phyloP scores from a whole-genome alignment of 805 yeast genomes.

The Tetrapisispora pingtungensis region DNA sequence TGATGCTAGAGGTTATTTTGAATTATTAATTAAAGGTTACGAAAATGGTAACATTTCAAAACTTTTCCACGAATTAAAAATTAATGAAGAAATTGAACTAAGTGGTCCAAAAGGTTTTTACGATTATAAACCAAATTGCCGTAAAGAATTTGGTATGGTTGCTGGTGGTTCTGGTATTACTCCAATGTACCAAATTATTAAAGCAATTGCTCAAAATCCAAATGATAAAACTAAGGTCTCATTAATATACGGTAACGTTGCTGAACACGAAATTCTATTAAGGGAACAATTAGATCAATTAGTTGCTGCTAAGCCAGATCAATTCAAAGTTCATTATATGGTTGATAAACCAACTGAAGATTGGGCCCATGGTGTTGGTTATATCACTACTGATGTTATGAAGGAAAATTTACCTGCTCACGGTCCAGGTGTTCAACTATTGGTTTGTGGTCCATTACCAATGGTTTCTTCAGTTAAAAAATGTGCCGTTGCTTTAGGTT shows the following conservation, averaged over 20 bases:
- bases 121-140: constrained; percentile 73
- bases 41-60: constrained; percentile 78
- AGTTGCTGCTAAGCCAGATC: constrained; percentile 44
- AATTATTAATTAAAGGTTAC: constrained; percentile 75
- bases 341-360: constrained; percentile 50
- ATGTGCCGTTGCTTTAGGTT: constrained; percentile 67
- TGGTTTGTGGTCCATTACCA: constrained; percentile 91
- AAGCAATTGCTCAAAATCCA: constrained; percentile 69
- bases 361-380: constrained; percentile 77
- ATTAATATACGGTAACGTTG: constrained; percentile 72
- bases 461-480: constrained; percentile 80
- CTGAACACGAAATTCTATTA: constrained; percentile 70
- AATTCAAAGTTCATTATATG: constrained; percentile 59
- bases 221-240: constrained; percentile 66
- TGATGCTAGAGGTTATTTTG: constrained; percentile 71
- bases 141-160: constrained; percentile 68
- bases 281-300: constrained; percentile 69
- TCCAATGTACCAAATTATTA: constrained; percentile 89
- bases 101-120: constrained; percentile 90
- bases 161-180: constrained; percentile 97
- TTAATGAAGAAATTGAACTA: constrained; percentile 71
- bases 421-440: constrained; percentile 41
- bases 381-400: constrained; percentile 48
- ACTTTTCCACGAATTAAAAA: constrained; percentile 54
- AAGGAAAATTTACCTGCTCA: constrained; percentile 38